These are phyloP conservation scores for Macrotyloma uniflorum DNA, from an alignment of 306 rosid genomes.

Conservation along the genomic window DNA sequence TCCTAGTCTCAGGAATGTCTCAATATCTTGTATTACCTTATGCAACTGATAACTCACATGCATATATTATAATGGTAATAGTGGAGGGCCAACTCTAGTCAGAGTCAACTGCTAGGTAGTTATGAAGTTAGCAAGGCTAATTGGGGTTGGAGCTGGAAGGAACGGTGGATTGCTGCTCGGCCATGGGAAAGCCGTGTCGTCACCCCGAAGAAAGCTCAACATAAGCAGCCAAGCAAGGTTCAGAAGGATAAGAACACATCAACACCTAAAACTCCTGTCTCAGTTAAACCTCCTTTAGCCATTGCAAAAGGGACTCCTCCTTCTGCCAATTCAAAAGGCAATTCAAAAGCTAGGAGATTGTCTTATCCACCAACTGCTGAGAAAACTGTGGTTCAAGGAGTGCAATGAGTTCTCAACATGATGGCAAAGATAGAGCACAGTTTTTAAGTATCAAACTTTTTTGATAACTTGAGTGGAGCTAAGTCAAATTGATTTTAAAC, in stretches of 20 bases:
- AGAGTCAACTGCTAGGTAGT: slow-evolving; percentile 70
- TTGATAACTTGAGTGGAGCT: slow-evolving; percentile 35
- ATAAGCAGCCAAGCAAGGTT: slow-evolving; percentile 58
- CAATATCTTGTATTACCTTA: slow-evolving; percentile 12
- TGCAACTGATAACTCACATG: slow-evolving; percentile 36
- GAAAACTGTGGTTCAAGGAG: slow-evolving; percentile 42
- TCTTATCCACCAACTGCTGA: slow-evolving; percentile 69
- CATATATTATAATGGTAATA: slow-evolving; percentile 44
- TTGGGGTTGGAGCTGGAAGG: slow-evolving; percentile 99
- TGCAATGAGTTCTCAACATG: slow-evolving; percentile 42
- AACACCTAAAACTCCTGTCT: slow-evolving; percentile 51
- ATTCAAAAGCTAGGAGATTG: slow-evolving; percentile 63
- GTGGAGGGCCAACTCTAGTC: slow-evolving; percentile 97
- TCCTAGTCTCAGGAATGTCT: slow-evolving; percentile 20
- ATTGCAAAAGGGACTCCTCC: slow-evolving; percentile 53
- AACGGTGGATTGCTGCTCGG: slow-evolving; percentile 96
- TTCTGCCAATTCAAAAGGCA: slow-evolving; percentile 55
- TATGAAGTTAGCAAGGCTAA: slow-evolving; percentile 76
- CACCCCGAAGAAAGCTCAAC: slow-evolving; percentile 60
- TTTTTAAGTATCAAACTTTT: slow-evolving; percentile 38
- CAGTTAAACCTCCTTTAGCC: slow-evolving; percentile 47
- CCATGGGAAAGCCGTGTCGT: slow-evolving; percentile 94
- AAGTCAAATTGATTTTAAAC: slow-evolving; percentile 37
- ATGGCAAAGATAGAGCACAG: slow-evolving; percentile 44
- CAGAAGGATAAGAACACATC: slow-evolving; percentile 53